Percentiles rank a stretch among this genome's conserved stretches.
Conservation (phyloP, 441 rosid species). For the Jatropha multifida region DNA sequence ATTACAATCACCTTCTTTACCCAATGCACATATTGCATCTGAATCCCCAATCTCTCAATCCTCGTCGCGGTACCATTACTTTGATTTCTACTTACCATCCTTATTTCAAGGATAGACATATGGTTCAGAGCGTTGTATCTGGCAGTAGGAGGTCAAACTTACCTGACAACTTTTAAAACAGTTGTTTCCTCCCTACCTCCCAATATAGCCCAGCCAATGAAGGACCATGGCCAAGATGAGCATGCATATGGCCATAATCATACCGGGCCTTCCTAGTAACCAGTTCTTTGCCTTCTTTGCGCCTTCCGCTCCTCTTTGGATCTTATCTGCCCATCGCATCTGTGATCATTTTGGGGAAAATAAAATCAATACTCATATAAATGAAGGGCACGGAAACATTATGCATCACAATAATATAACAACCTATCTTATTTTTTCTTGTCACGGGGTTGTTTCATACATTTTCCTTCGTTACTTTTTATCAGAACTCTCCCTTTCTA, state of each 20-base stretch:
- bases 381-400: not conserved
- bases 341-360: slow-evolving; percentile 32
- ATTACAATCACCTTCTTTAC: not conserved
- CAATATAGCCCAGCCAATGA: slow-evolving; percentile 75
- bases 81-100: not conserved
- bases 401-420: not conserved
- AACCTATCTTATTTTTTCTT: not conserved
- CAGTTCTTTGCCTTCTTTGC: slow-evolving; percentile 83
- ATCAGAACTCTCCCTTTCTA: not conserved
- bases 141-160: not conserved
- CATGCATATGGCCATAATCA: slow-evolving; percentile 77
- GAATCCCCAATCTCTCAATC: not conserved
- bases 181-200: slow-evolving; percentile 36
- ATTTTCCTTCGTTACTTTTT: too few species aligned
- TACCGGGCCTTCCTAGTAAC: slow-evolving; percentile 81
- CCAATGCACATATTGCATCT: not conserved
- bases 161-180: not conserved
- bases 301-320: slow-evolving; percentile 71
- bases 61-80: too few species aligned
- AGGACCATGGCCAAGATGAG: slow-evolving; percentile 76
- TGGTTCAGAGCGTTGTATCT: not conserved
- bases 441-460: too few species aligned
- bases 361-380: not conserved
- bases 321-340: slow-evolving; percentile 91
- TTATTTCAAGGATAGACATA: not conserved